Evolutionary conservation across 202 grass and related monocot genomes (phyloP).

Genomic region (Zizania palustris): DNA sequence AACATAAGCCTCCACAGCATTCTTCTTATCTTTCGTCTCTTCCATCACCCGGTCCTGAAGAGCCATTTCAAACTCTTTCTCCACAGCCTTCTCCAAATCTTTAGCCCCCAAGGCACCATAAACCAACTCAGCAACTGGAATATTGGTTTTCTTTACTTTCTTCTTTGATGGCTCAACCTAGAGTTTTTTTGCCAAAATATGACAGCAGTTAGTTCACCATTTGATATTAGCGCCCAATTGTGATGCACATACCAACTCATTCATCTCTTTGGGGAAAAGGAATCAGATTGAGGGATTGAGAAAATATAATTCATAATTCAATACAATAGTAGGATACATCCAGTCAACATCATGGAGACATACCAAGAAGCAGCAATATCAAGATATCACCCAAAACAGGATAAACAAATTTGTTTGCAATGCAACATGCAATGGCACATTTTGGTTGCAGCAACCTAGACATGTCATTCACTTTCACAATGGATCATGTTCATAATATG

Average conservation of each 20-base stretch:
- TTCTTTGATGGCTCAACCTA: constrained; percentile 77
- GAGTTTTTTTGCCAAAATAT: constrained; percentile 22
- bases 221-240: background rate
- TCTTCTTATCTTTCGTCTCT: constrained; percentile 98
- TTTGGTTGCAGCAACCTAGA: constrained; percentile 1
- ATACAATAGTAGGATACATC: background rate
- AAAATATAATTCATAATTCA: background rate
- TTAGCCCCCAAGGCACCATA: constrained; percentile 64
- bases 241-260: background rate
- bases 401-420: background rate
- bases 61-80: constrained; percentile 98
- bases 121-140: constrained; percentile 77
- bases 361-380: background rate
- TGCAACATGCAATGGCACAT: background rate
- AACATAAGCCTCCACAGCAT: constrained; percentile 95
- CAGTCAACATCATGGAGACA: background rate
- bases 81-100: constrained; percentile 79
- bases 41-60: constrained; percentile 98
- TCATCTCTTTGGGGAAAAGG: background rate
- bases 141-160: constrained; percentile 87
- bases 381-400: background rate
- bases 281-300: background rate
- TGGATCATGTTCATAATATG: background rate
- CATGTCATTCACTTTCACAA: background rate
- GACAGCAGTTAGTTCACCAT: background rate